Base-by-base conservation (phyloP, 2,329 filamentous ascomycete genomes). In the Hypoxylon sp. region DNA sequence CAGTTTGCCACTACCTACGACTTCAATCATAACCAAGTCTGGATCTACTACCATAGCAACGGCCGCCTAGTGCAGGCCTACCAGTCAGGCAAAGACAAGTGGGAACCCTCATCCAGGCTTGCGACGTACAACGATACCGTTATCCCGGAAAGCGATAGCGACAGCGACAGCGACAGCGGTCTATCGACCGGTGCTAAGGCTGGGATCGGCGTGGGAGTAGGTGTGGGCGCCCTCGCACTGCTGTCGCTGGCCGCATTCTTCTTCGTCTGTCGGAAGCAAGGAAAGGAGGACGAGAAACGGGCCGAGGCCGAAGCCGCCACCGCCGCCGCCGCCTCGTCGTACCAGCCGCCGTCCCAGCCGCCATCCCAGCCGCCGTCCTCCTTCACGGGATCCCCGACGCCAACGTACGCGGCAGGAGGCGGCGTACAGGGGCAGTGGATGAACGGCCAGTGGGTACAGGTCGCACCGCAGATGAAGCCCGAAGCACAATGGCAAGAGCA, bases 21-120 rank as follows among this genome's bases (percentile, higher is more conserved):
- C 29, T 58, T 63, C 27, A 42, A 43, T 2, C 60, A 21, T 13
- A 67, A 62, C 43, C 46, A 63, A 38, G 60, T 71, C 5, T 70
- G 72, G 61, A 55, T 75, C 17, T 76, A 71, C 64, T 76, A 76
- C 61, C 55, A 63, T 23, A 70, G 70, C 42, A 65, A 69, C 21
- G 64, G 63, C 3, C 64, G 49, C 33, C 49, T 75, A 53, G 66
- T 61, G 27, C 70, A 75, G 52, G 41, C 73, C 18, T 63, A 68
- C 48, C 67, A 48, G 6, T 48, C 67, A 20, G 9, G 21, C 13
- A 42, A 42, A 33, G 62, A 40, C 59, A 58, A 17, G 58, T 77
- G 74, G 74, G 59, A 68, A 20, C 41, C 56, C 3, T 69, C 69
- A 47, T 31, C 53, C 1, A 18, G 62, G 2, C 56, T 75, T 9